Evolutionary conservation across 176 grass and related monocot species (phyloP), one percentile per base, ranked within the genome.

Genomic region (Bolboschoenus planiculmis): DNA sequence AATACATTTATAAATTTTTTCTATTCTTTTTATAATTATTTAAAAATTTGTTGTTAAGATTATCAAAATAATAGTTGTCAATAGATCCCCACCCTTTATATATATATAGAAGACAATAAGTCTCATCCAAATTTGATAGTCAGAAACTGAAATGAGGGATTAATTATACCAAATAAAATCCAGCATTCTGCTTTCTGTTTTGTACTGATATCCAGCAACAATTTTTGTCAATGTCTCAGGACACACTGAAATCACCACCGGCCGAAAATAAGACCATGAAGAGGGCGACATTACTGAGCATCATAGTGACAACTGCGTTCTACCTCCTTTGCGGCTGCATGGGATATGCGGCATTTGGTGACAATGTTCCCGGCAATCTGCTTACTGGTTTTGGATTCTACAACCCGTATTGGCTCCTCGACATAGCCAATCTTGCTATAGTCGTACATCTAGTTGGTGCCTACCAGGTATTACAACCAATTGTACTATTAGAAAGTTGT

Each of bases 341-440:
- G 87, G 90, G 90, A 0, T 89, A 92, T 70, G 87, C 87, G 0
- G 87, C 90, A 16, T 92, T 92, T 50, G 90, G 90, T 3, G 78
- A 87, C 5, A 74, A 83, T 18, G 90, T 84, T 0, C 87, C 87
- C 9, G 85, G 81, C 7, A 92, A 92, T 65, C 62, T 92, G 18
- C 87, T 92, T 4, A 92, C 87, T 4, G 90, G 90, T 21, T 92
- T 92, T 18, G 90, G 87, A 18, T 92, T 89, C 78, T 92, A 87
- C 85, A 85, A 85, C 5, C 90, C 90, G 0, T 92, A 83, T 68
- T 92, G 90, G 90, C 85, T 92, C 39, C 58, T 92, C 5, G 90
- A 92, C 37, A 81, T 92, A 39, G 87, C 87, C 11, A 92, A 92
- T 75, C 78, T 87, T 37, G 87, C 87, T 48, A 92, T 92, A 59